phyloP scores from a whole-genome alignment of 2,329 filamentous ascomycete species.

The Fusarium equiseti region DNA sequence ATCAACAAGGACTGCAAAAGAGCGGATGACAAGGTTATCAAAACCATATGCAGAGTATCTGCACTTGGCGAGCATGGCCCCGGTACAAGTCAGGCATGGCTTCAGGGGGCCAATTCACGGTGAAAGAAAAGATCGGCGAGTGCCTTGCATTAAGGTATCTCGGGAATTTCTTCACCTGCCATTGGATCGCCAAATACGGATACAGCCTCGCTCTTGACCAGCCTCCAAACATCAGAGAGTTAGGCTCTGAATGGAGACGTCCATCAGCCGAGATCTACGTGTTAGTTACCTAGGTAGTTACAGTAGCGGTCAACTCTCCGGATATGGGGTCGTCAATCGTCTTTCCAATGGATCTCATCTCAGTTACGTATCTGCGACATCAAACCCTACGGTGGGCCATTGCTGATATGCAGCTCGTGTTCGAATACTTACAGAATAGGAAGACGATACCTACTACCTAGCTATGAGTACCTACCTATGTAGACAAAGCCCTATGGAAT shows the following conservation, averaged over 20 bases:
- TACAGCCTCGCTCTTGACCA: slow-evolving; percentile 13
- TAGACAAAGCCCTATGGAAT: not conserved
- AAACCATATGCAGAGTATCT: not conserved
- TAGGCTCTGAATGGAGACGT: slow-evolving; percentile 2
- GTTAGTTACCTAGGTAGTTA: not conserved
- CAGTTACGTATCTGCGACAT: not conserved
- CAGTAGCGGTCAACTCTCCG: not conserved
- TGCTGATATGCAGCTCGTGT: not conserved
- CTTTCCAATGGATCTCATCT: slow-evolving; percentile 2
- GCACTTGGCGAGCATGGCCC: slow-evolving; percentile 6
- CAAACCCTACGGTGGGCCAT: not conserved
- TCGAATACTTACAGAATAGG: not conserved
- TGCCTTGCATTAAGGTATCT: slow-evolving; percentile 13
- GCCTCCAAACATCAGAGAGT: slow-evolving; percentile 1
- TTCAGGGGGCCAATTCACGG: not conserved
- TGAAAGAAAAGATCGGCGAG: slow-evolving; percentile 11
- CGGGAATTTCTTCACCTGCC: slow-evolving; percentile 15
- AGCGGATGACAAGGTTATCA: not conserved
- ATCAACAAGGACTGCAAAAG: not conserved
- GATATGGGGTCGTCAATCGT: slow-evolving; percentile 2
- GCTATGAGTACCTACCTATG: not conserved
- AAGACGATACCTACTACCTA: not conserved
- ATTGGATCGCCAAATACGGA: slow-evolving; percentile 1
- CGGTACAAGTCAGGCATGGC: not conserved
- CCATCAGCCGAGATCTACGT: not conserved